phyloP scores from a whole-genome alignment of 2,329 filamentous ascomycete species.

The Pyrenophora graminea region DNA sequence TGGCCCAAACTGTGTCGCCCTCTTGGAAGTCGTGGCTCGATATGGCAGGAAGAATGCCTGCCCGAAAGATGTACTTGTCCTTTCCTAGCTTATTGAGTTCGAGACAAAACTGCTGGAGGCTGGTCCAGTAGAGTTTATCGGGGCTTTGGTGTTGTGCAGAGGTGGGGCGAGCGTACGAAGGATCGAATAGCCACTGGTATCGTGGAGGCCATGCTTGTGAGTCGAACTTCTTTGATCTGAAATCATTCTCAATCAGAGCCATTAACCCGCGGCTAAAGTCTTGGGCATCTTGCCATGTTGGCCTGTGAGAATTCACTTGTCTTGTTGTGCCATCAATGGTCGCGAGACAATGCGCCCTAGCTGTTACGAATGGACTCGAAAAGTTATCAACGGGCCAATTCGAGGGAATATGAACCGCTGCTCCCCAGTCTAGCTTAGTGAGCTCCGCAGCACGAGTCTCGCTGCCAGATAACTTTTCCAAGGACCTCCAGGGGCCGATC shows the following conservation, averaged over 20 bases:
- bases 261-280: constrained; percentile 3
- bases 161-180: not conserved
- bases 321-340: constrained; percentile 8
- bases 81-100: constrained; percentile 8
- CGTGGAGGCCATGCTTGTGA: constrained; percentile 8
- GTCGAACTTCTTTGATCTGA: not conserved
- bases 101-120: constrained; percentile 9
- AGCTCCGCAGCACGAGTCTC: not conserved
- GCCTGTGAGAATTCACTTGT: not conserved
- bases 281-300: constrained; percentile 5
- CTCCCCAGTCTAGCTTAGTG: constrained; percentile 4
- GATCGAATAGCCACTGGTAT: constrained; percentile 14
- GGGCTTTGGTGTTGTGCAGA: not conserved
- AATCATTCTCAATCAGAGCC: not conserved
- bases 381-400: not conserved
- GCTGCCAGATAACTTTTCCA: constrained; percentile 8
- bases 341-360: constrained; percentile 15
- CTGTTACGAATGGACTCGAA: constrained; percentile 1
- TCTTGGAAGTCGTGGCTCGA: constrained; percentile 4
- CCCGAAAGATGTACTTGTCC: constrained; percentile 12
- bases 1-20: constrained; percentile 17
- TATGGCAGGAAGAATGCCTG: constrained; percentile 11
- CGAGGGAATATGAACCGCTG: constrained; percentile 5
- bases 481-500: constrained; percentile 16
- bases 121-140: not conserved